Conservation (phyloP, 495 filamentous ascomycete genomes). For the Apodospora peruviana region DNA sequence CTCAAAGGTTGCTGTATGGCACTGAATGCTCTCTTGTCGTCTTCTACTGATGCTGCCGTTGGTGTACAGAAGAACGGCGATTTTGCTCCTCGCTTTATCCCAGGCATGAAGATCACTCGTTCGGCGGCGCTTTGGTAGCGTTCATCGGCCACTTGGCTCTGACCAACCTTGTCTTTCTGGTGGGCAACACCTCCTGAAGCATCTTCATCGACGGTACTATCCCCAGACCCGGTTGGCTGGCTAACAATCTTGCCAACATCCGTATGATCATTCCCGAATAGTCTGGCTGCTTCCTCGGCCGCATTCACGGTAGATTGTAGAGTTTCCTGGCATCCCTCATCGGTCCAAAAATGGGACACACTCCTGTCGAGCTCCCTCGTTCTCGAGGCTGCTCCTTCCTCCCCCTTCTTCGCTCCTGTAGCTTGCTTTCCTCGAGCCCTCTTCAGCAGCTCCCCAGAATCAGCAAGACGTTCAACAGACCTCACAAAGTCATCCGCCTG, state of each 20-base stretch:
- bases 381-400: background rate
- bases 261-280: too few relatives aligned
- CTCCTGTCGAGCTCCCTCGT: background rate
- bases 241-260: background rate
- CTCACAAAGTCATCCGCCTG: background rate
- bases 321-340: too few relatives aligned
- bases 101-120: conserved; percentile 11
- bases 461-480: too few relatives aligned
- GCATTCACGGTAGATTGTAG: too few relatives aligned
- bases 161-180: too few relatives aligned
- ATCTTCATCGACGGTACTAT: background rate
- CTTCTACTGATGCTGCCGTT: background rate
- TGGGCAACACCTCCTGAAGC: too few relatives aligned
- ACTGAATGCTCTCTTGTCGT: background rate
- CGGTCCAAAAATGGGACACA: conserved; percentile 14
- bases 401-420: background rate
- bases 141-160: too few relatives aligned
- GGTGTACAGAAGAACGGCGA: background rate
- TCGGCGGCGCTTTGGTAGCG: background rate
- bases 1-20: background rate
- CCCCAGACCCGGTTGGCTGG: too few relatives aligned
- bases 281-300: too few relatives aligned
- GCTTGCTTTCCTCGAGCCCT: background rate
- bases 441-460: background rate
- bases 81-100: background rate